Evolutionary conservation across 2,329 filamentous ascomycete species (phyloP).

Genomic region (Leptodontidium sp.): DNA sequence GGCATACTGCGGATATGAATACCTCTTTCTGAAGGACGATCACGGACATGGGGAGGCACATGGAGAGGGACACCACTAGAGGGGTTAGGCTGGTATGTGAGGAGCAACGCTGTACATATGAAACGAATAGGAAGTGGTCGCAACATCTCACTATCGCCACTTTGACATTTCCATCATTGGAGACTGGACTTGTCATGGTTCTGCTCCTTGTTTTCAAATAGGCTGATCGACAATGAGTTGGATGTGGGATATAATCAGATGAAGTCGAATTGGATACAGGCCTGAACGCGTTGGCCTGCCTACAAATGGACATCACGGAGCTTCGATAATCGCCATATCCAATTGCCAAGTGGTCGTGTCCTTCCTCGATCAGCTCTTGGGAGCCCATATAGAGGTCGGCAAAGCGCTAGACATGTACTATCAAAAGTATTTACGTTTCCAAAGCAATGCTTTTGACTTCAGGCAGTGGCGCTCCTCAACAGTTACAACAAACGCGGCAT

Average conservation of each 20-base stretch:
- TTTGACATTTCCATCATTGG: neutral
- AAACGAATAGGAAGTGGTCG: constrained; percentile 31
- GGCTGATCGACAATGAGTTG: too few relatives aligned
- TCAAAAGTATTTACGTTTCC: neutral
- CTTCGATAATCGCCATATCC: too few relatives aligned
- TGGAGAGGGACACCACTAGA: constrained; percentile 65
- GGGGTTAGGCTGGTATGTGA: constrained; percentile 4
- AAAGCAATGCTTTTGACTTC: neutral
- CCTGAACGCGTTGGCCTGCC: neutral
- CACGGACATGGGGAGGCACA: constrained; percentile 65
- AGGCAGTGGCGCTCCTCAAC: neutral
- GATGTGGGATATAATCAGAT: too few relatives aligned
- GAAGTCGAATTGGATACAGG: neutral
- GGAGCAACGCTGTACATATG: constrained; percentile 50
- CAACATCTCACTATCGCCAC: neutral
- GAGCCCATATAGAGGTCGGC: neutral
- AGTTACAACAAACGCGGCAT: neutral
- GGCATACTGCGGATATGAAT: constrained; percentile 88
- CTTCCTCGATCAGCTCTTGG: neutral
- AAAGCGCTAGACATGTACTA: neutral
- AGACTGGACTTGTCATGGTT: neutral
- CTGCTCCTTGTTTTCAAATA: too few relatives aligned
- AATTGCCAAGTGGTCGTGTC: neutral
- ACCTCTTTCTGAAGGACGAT: constrained; percentile 82
- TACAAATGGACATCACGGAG: neutral